A percentile compares a stretch with the other conserved stretches of the same genome.
Conservation (phyloP, 2,329 filamentous ascomycete genomes). For the Sarocladiaceae sp. region DNA sequence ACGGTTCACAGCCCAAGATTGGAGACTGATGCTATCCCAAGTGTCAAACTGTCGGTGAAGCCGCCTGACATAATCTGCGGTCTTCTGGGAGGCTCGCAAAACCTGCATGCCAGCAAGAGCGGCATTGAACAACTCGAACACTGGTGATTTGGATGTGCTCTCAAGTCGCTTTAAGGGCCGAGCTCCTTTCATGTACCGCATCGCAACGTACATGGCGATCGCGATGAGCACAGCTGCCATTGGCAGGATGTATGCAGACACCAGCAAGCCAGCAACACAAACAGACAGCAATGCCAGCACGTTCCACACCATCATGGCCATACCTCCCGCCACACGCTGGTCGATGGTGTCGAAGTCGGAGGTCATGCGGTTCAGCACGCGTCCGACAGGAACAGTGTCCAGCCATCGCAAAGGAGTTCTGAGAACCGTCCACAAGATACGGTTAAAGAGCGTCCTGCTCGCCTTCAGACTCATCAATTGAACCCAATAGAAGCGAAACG, state of each 20-base stretch:
- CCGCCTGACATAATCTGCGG: constrained; percentile 56
- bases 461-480: constrained; percentile 61
- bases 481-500: constrained; percentile 55
- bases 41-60: constrained; percentile 67
- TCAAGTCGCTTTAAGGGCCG: constrained; percentile 73
- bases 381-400: constrained; percentile 71
- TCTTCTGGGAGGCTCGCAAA: constrained; percentile 69
- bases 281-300: constrained; percentile 58
- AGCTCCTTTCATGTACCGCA: constrained; percentile 61
- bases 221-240: constrained; percentile 52
- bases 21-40: constrained; percentile 59
- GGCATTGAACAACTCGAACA: constrained; percentile 74
- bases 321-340: constrained; percentile 55
- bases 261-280: constrained; percentile 59
- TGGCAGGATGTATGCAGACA: constrained; percentile 60
- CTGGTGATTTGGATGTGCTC: constrained; percentile 68
- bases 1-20: constrained; percentile 66
- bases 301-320: constrained; percentile 55
- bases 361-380: constrained; percentile 72
- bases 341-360: constrained; percentile 72
- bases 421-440: constrained; percentile 60
- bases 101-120: constrained; percentile 67
- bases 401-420: constrained; percentile 72
- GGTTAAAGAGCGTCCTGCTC: constrained; percentile 61
- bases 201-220: constrained; percentile 51